A percentile compares a stretch with the other conserved stretches of the same genome.
phyloP scores from a whole-genome alignment of 2,329 filamentous ascomycete genomes.

The Claviceps sorghi region DNA sequence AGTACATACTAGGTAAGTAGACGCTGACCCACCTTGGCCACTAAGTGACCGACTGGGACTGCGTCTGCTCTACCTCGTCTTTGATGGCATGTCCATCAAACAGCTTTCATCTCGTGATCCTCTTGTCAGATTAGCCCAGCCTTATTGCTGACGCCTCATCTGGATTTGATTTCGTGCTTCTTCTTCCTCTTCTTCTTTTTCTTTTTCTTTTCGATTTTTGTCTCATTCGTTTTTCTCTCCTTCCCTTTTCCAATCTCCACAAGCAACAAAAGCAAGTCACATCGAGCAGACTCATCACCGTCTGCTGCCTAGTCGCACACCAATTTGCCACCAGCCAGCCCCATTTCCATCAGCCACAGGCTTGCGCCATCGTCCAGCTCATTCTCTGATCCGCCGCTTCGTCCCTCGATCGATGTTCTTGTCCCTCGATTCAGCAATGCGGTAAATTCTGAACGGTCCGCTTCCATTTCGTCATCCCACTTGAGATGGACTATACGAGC shows the following conservation, averaged over 20 bases:
- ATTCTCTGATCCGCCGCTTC: background rate
- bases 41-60: background rate
- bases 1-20: too few species aligned
- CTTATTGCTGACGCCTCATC: background rate
- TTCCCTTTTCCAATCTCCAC: background rate
- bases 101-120: background rate
- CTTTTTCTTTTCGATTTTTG: background rate
- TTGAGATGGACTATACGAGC: conserved; percentile 55
- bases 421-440: background rate
- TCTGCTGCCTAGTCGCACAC: background rate
- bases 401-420: background rate
- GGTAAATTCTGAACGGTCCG: background rate
- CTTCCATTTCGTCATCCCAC: background rate
- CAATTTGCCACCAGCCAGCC: background rate
- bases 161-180: too few species aligned
- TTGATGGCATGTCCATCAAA: too few species aligned
- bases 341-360: background rate
- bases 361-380: too few species aligned
- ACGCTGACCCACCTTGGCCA: too few species aligned
- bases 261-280: background rate
- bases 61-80: background rate
- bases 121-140: background rate
- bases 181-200: too few species aligned
- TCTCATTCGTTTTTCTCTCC: background rate
- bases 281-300: background rate